Evolutionary conservation across 2,329 filamentous ascomycete genomes (phyloP), one percentile per base, ranked within the genome.

Genomic region (Scolecobasidium constrictum): DNA sequence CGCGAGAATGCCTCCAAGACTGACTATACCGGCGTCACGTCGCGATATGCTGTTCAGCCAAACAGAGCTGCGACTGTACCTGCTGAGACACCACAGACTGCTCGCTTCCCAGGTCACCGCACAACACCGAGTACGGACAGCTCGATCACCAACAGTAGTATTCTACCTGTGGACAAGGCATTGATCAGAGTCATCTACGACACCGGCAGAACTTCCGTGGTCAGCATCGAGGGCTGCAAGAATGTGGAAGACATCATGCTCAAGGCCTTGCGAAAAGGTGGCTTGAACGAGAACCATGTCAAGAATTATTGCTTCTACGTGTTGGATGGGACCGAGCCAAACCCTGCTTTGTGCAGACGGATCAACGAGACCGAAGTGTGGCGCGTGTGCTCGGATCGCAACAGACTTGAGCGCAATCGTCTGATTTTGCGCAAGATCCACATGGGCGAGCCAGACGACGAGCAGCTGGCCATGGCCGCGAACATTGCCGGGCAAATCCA

Each of bases 271-370:
- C 78, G 83, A 51, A 96, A 96, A 60, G 85, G 94, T 49, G 79
- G 81, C 33, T 73, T 94, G 21, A 84, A 87, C 17, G 87, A 94
- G 56, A 85, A 90, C 48, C 87, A 95, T 55, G 84, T 92, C 58
- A 78, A 87, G 54, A 94, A 93, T 56, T 96, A 94, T 65, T 95
- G 88, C 67, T 96, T 98, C 66, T 96, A 92, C 70, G 82, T 94
- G 1, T 71, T 96, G 46, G 81, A 86, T 50, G 90, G 88, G 40
- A 69, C 86, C 31, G 86, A 95, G 38, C 81, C 88, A 2, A 82
- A 92, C 51, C 82, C 86, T 21, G 75, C 73, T 39, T 79, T 87
- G 56, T 93, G 86, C 59, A 80, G 87, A 47, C 79, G 85, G 39
- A 71, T 96, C 31, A 81, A 81, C 23, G 92, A 98, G 55, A 81